Conservation (phyloP, 176 grass and related monocot genomes). For the Paspalum notatum region DNA sequence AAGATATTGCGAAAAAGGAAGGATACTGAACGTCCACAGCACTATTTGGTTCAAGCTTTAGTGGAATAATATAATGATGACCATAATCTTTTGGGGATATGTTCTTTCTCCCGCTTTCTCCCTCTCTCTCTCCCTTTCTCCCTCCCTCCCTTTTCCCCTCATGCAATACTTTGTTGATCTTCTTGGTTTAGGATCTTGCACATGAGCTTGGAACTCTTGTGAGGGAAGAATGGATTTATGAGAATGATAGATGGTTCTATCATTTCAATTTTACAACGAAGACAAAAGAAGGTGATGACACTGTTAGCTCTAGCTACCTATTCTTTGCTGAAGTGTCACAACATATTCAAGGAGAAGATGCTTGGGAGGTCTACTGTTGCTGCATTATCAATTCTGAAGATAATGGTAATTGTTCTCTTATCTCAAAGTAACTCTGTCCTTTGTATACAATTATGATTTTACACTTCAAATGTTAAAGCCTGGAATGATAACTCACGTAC, state of each 20-base stretch:
- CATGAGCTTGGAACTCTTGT: slow-evolving; percentile 6
- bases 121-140: no score
- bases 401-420: background rate
- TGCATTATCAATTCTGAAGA: background rate
- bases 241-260: background rate
- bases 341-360: background rate
- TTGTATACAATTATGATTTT: no score
- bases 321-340: slow-evolving; percentile 24
- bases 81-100: slow-evolving; percentile 1
- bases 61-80: slow-evolving; percentile 15
- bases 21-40: background rate
- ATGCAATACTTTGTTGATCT: background rate
- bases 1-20: background rate
- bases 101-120: background rate
- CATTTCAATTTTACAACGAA: slow-evolving; percentile 31
- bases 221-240: background rate
- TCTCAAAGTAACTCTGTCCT: background rate
- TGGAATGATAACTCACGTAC: background rate
- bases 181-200: slow-evolving; percentile 16
- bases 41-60: background rate
- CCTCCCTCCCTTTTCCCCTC: no score
- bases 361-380: slow-evolving; percentile 5
- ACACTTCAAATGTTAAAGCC: background rate
- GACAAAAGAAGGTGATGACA: background rate
- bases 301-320: background rate